Base-by-base conservation (phyloP, 1,284 basidiomycete genomes). In the Ustilago lituana region DNA sequence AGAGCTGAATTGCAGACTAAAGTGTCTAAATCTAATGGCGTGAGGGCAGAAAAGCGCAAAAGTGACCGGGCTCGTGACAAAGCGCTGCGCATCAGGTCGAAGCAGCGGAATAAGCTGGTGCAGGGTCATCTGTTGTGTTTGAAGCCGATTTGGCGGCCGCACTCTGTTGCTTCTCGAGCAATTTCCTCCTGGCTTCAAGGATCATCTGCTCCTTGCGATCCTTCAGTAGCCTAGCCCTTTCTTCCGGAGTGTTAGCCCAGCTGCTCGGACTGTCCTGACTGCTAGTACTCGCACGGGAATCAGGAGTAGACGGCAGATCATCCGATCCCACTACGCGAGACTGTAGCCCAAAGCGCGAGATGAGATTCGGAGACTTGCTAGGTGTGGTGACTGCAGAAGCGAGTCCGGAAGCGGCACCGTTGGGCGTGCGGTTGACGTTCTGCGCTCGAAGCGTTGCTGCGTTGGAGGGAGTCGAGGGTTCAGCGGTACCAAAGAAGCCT, bases 151-250 rank as follows among this genome's bases (percentile, higher is more conserved):
- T 43, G 24, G 57, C 43, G 11, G 49, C 40, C n/a, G n/a, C n/a
- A n/a, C n/a, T n/a, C 11, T 52, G 54, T 38, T 61, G 62, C 50
- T 46, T 52, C 27, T 70, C 57, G 19, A 70, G 44, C 19, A 70
- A 51, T 54, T 71, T 71, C 38, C 32, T 61, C 20, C 68, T 57
- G 2, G 68, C 68, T 22, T 71, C 62, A 7, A 71, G 37, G 24
- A 72, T 66, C 72, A 70, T 76, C 45, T 64, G 49, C 52, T 67
- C 65, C 60, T 76, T 74, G 12, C 73, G 43, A 46, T 70, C 69
- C 46, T 60, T 59, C 31, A 74, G 58, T 35, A 56, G 43, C 61
- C 52, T 66, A 6, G 58, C 63, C 7, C 72, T 47, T 24, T 65
- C 74, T 20, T 67, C 64, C 12, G 62, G 51, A 1, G 65, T 62